Evolutionary conservation across 129 eudicot genomes (phyloP).

Genomic region (Oenanthe sinensis): DNA sequence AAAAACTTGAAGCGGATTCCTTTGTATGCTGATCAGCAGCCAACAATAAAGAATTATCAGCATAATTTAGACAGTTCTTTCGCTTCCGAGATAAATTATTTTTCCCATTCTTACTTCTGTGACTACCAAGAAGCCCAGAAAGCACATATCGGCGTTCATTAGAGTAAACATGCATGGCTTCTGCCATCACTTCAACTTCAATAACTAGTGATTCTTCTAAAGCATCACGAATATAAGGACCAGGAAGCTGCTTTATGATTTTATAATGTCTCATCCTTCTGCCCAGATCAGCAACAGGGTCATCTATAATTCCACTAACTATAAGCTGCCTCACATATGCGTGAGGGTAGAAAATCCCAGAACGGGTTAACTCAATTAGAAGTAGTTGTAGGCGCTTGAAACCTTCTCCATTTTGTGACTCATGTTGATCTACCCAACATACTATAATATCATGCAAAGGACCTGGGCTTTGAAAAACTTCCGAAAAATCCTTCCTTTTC

Average conservation of each 20-base stretch:
- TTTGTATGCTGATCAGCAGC: constrained; percentile 32
- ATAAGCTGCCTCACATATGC: constrained; percentile 82
- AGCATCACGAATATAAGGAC: constrained; percentile 48
- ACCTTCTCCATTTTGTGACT: constrained; percentile 65
- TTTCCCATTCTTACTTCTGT: constrained; percentile 13
- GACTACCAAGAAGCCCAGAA: constrained; percentile 31
- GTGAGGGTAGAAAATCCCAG: constrained; percentile 77
- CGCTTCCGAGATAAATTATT: constrained; percentile 22
- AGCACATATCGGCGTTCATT: constrained; percentile 78
- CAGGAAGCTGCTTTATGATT: constrained; percentile 73
- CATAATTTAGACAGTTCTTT: constrained; percentile 21
- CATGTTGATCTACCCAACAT: constrained; percentile 97
- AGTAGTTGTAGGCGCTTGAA: constrained; percentile 75
- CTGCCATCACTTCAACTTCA: constrained; percentile 28
- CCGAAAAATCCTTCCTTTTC: constrained; percentile 34
- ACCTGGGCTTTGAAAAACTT: constrained; percentile 71
- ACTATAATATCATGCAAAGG: constrained; percentile 86
- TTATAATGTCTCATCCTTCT: constrained; percentile 59
- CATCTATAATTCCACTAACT: constrained; percentile 75
- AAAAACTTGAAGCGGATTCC: constrained; percentile 18
- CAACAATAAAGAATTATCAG: constrained; percentile 14
- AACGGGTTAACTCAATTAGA: constrained; percentile 51
- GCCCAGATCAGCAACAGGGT: constrained; percentile 37
- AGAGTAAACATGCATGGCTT: constrained; percentile 67
- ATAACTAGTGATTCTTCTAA: constrained; percentile 61